Percentiles rank a stretch among this genome's conserved stretches.
Conservation (phyloP, 2,329 filamentous ascomycete genomes). For the Epichloe typhina region DNA sequence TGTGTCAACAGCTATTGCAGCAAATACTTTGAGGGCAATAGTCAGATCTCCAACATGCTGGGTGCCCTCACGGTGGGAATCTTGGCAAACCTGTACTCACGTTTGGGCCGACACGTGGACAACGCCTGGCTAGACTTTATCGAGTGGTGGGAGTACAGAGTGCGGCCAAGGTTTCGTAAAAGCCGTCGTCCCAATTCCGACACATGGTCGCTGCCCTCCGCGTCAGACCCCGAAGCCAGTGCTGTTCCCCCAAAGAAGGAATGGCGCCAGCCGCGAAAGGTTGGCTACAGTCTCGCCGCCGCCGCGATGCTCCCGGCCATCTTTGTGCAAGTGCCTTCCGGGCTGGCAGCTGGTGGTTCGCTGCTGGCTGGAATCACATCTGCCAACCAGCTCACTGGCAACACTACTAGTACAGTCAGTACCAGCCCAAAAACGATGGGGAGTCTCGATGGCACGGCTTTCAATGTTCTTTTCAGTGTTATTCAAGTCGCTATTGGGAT, state of each 20-base stretch:
- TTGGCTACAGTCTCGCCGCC: conserved; percentile 67
- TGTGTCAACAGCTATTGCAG: conserved; percentile 62
- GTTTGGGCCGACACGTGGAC: conserved; percentile 46
- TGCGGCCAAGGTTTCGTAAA: conserved; percentile 23
- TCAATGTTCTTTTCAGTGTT: conserved; percentile 43
- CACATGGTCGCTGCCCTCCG: conserved; percentile 18
- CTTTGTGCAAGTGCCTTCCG: conserved; percentile 55
- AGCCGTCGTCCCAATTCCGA: conserved; percentile 17
- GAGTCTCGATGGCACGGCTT: conserved; percentile 31
- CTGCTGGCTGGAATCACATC: conserved; percentile 43
- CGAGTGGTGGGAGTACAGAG: conserved; percentile 35
- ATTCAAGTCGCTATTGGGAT: conserved; percentile 50
- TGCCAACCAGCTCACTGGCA: conserved; percentile 40
- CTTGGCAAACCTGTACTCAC: conserved; percentile 65
- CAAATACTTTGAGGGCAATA: conserved; percentile 52
- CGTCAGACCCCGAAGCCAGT: conserved; percentile 21
- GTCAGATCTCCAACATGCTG: conserved; percentile 64
- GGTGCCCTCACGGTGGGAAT: conserved; percentile 66
- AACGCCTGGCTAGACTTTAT: conserved; percentile 37
- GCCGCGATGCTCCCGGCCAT: conserved; percentile 80
- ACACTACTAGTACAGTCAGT: conserved; percentile 15
- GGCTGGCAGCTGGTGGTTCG: conserved; percentile 46
- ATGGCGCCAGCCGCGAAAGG: conserved; percentile 24
- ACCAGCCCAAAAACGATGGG: conserved; percentile 9
- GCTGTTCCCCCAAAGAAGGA: conserved; percentile 14